Evolutionary conservation across 2,329 filamentous ascomycete species (phyloP).

Genomic region (Ophiostoma sp.): DNA sequence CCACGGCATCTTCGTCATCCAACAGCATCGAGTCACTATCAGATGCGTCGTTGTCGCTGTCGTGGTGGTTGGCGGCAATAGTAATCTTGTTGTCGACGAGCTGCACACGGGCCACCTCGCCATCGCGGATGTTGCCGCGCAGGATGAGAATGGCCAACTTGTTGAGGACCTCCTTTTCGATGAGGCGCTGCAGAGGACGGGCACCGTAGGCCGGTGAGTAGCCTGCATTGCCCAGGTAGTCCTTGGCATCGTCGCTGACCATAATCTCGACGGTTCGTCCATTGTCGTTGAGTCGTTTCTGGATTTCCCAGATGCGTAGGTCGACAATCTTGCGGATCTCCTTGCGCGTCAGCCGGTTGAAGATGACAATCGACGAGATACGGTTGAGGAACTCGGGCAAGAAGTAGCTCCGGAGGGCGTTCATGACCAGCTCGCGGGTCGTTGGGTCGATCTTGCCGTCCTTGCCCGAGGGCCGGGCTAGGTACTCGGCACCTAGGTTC

Average conservation of each 20-base stretch:
- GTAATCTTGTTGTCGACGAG: conserved; percentile 76
- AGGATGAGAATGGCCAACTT: conserved; percentile 88
- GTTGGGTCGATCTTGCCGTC: conserved; percentile 84
- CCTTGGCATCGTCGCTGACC: conserved; percentile 82
- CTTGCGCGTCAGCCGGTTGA: conserved; percentile 86
- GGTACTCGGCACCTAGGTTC: conserved; percentile 91
- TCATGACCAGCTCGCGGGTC: conserved; percentile 88
- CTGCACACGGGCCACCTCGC: conserved; percentile 77
- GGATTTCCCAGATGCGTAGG: conserved; percentile 81
- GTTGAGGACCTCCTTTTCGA: conserved; percentile 97
- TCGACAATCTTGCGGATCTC: conserved; percentile 98
- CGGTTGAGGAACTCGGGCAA: conserved; percentile 98
- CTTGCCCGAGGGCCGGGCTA: conserved; percentile 73
- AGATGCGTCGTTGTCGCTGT: conserved; percentile 48
- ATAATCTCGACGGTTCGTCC: conserved; percentile 81
- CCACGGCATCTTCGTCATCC: conserved; percentile 66
- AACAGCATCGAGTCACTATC: conserved; percentile 71
- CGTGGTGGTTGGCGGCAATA: conserved; percentile 78
- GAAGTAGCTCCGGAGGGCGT: conserved; percentile 90
- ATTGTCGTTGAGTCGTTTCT: conserved; percentile 84
- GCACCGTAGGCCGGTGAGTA: conserved; percentile 97
- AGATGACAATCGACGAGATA: conserved; percentile 94
- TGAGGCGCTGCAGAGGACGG: conserved; percentile 80
- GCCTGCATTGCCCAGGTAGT: conserved; percentile 86
- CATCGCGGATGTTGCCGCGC: conserved; percentile 79